These are phyloP conservation scores for Boletus mariae DNA, from an alignment of 1,284 basidiomycete species.

Conservation along the genomic window DNA sequence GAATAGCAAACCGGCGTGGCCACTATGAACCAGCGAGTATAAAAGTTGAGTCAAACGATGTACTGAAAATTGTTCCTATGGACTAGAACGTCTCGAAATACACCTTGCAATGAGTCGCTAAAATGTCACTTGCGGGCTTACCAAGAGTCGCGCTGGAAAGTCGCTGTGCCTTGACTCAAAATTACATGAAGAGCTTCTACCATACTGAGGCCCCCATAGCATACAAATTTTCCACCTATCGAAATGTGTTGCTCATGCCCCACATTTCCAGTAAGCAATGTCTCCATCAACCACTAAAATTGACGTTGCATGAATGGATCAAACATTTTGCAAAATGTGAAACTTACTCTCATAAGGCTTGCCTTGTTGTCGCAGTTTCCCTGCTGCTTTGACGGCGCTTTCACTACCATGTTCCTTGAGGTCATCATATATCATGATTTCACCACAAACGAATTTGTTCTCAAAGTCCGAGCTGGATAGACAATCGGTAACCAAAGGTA, in stretches of 20 bases:
- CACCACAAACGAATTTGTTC: conserved; percentile 99
- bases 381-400: conserved; percentile 88
- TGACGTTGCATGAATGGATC: conserved; percentile 3
- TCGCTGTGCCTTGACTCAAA: neutral
- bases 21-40: neutral
- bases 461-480: conserved; percentile 80
- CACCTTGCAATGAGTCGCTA: neutral
- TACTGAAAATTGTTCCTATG: neutral
- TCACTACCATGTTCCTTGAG: conserved; percentile 92
- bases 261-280: conserved; percentile 82
- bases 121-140: neutral
- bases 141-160: neutral
- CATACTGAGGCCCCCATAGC: conserved; percentile 10
- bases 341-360: conserved; percentile 90
- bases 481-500: conserved; percentile 15
- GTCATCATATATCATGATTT: conserved; percentile 94
- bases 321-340: conserved; percentile 1
- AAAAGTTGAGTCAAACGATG: neutral
- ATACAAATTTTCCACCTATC: conserved; percentile 7
- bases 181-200: conserved; percentile 20
- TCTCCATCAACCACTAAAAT: conserved; percentile 74
- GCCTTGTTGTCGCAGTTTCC: conserved; percentile 94
- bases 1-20: conserved; percentile 1
- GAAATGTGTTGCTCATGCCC: conserved; percentile 38
- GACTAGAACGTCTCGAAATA: neutral